Evolutionary conservation across 2,329 filamentous ascomycete species (phyloP), one percentile per base, ranked within the genome.

Genomic region (Phyllachora maydis): DNA sequence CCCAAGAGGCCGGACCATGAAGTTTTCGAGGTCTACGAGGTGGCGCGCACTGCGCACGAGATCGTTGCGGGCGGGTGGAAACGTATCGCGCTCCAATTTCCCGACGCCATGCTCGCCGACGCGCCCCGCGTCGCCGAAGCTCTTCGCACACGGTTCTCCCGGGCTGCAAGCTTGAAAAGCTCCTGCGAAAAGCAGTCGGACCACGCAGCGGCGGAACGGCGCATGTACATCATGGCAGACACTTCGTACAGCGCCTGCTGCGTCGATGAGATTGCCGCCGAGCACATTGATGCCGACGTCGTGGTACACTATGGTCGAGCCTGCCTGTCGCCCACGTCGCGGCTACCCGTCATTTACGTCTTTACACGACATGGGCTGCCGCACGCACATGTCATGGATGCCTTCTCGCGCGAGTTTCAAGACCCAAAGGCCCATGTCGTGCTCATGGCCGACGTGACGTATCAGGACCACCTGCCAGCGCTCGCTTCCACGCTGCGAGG

Each of bases 211-310:
- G 6, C 5, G 8, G 6, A 6, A 11, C 20, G 11, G 6, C 42
- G 58, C 30, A 56, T 95, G 24, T 91, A 77, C 36, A 83, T 98
- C 29, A 56, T 98, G 11, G 88, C 75, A 16, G 88, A 98, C 46
- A 95, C 88, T 3, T 93, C 85, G 2, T 98, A 95, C 47, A 90
- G 88, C 29, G 74, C 85, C 1, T 98, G 88, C 50, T 98, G 88
- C 40, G 83, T 95, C 11, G 88, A 98, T 40, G 88, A 98, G 50
- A 73, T 95, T 19, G 88, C 88, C 0, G 88, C 88, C 3, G 83
- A 98, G 45, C 88, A 98, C 43, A 75, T 81, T 10, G 64, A 81
- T 37, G 83, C 88, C 5, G 75, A 95, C 30, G 78, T 82, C 0
- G 77, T 95, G 2, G 73, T 98, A 9, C 88, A 98, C 44, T 98